Evolutionary conservation across 306 rosid genomes (phyloP).

Genomic region (Vigna trinervia): DNA sequence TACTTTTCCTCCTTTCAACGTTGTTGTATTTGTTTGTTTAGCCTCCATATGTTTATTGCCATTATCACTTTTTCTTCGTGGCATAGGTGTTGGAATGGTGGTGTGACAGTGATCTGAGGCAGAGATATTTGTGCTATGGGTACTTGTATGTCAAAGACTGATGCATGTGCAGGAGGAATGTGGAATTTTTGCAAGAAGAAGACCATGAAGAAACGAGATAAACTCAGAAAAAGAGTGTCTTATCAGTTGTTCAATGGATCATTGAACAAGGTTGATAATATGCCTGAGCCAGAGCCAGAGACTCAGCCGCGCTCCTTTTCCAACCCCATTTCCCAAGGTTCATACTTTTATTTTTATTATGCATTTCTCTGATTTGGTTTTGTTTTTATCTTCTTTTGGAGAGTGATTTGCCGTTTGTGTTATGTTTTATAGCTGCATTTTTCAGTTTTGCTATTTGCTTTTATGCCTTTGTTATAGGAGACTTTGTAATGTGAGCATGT

Average conservation of each 20-base stretch:
- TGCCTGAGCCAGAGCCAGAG: conserved; percentile 37
- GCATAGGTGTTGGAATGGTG: conserved; percentile 21
- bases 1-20: not conserved
- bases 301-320: conserved; percentile 43
- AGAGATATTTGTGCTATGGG: conserved; percentile 64
- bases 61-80: conserved; percentile 3
- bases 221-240: conserved; percentile 49
- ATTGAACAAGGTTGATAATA: conserved; percentile 45
- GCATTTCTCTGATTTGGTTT: not conserved
- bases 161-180: conserved; percentile 60
- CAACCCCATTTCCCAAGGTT: conserved; percentile 72
- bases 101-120: conserved; percentile 37
- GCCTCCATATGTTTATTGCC: not conserved
- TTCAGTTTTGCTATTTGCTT: not conserved
- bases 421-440: conserved; percentile 16
- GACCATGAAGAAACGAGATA: conserved; percentile 46
- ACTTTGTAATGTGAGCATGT: conserved; percentile 5
- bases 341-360: conserved; percentile 7
- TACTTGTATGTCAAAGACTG: conserved; percentile 65
- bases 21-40: not conserved
- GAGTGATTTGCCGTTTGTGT: conserved; percentile 19
- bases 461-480: conserved; percentile 32
- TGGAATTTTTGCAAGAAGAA: conserved; percentile 50
- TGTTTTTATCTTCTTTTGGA: conserved; percentile 21
- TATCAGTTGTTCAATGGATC: conserved; percentile 60